These are phyloP conservation scores for Colletotrichum chrysophilum DNA, from an alignment of 2,329 filamentous ascomycete species.

Conservation along the genomic window DNA sequence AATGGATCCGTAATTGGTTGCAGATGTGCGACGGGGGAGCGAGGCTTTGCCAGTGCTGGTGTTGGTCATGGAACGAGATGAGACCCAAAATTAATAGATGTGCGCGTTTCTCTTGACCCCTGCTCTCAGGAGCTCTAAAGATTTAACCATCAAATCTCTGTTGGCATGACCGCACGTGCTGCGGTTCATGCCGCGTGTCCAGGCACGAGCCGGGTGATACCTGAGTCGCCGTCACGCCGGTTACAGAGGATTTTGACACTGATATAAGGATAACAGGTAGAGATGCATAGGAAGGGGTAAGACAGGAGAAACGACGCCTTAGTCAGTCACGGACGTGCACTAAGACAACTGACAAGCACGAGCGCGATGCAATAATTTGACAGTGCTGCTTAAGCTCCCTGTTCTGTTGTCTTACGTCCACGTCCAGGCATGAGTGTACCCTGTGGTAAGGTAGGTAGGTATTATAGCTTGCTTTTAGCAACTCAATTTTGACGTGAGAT, in stretches of 20 bases:
- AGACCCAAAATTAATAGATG: constrained; percentile 17
- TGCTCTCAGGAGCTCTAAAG: neutral
- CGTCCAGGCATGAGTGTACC: neutral
- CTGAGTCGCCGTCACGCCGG: neutral
- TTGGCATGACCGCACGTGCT: neutral
- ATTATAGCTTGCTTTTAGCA: neutral
- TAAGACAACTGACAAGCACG: neutral
- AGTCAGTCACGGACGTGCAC: neutral
- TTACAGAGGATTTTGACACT: neutral
- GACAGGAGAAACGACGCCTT: neutral
- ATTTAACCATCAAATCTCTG: neutral
- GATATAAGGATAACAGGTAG: neutral
- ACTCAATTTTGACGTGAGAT: neutral
- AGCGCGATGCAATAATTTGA: neutral
- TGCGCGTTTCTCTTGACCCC: neutral
- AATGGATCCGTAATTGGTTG: neutral
- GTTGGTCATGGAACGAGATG: neutral
- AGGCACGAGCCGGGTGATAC: neutral
- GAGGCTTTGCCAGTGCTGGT: neutral
- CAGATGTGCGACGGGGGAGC: neutral
- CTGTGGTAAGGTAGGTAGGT: neutral
- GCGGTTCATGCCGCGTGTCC: neutral
- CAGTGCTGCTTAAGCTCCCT: neutral
- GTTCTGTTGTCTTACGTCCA: neutral
- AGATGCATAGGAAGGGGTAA: neutral